Evolutionary conservation across 2,329 filamentous ascomycete genomes (phyloP), one percentile per base, ranked within the genome.

Genomic region (Blastomyces percursus): DNA sequence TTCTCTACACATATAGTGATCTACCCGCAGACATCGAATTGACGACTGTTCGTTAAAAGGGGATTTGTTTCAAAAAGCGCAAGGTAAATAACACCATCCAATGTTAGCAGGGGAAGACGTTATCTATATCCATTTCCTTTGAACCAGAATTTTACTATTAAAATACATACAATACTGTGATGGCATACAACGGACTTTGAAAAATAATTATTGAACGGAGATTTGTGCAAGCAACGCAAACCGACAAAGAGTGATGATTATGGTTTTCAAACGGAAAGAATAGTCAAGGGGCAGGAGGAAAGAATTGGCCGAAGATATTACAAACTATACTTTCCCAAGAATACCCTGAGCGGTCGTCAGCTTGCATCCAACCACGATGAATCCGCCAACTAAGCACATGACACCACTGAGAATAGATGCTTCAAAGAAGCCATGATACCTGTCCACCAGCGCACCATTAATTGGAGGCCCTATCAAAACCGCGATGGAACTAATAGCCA

Each of bases 391-490:
- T 40, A 63, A 32, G 57, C 62, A 61, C 59, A 63, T 54, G n/a
- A 38, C 62, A 1, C 74, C 75, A 60, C 73, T 76, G 55, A 77
- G 75, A 1, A 75, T 69, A 0, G 74, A 72, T 0, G 72, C 70
- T 64, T 78, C 63, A 1, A 67, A 63, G 62, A 75, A 80, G 0
- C 74, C 73, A 1, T 70, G 74, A 61, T 79, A 81, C 11, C 60
- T 67, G 2, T 75, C 71, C 3, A 84, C 68, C 52, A 81, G 69
- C 0, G 73, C 76, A 2, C 80, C 80, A 59, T 76, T 78, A 54
- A 80, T 72, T 0, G 80, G 80, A 14, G 78, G 77, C 0, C 79
- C 81, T 3, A 82, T 74, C 42, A 85, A 67, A 3, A 73, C 75
- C 0, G 76, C 79, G 40, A 84, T 59, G 0, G 76, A 74, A 5